phyloP scores from a whole-genome alignment of 148 eudicot genomes.

The Fagopyrum tataricum region DNA sequence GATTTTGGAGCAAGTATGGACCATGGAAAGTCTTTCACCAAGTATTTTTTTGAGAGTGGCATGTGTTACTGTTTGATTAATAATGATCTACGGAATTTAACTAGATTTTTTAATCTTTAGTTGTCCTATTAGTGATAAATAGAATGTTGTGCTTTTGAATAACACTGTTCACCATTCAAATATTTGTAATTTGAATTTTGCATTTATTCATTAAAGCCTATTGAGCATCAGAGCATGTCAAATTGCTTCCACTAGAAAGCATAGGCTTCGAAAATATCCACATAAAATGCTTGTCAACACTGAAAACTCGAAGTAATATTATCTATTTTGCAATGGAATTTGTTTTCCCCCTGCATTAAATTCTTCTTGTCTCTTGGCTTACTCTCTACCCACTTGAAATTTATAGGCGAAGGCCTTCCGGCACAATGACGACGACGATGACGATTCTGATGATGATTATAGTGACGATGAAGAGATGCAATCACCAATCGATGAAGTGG shows the following conservation, averaged over 20 bases:
- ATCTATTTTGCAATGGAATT: background rate
- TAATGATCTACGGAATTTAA: background rate
- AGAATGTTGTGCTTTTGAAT: background rate
- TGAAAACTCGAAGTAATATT: too few relatives aligned
- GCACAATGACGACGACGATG: slow-evolving; percentile 60
- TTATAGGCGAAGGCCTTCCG: slow-evolving; percentile 83
- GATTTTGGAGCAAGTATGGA: background rate
- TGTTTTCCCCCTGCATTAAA: background rate
- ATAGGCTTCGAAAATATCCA: background rate
- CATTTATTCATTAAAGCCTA: background rate
- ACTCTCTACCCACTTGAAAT: background rate
- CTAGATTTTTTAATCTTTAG: background rate
- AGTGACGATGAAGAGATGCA: slow-evolving; percentile 93
- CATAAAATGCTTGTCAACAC: too few relatives aligned
- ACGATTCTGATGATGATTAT: slow-evolving; percentile 88
- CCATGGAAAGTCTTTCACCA: background rate
- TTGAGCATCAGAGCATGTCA: background rate
- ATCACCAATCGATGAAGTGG: slow-evolving; percentile 88
- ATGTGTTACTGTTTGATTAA: background rate
- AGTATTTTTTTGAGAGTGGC: background rate
- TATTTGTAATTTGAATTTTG: background rate
- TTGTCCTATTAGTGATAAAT: background rate
- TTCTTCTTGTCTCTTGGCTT: background rate
- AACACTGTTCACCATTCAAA: background rate
- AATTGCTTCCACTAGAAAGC: background rate